These are phyloP conservation scores for Phialophora verrucosa DNA, from an alignment of 2,329 filamentous ascomycete genomes.

Conservation along the genomic window DNA sequence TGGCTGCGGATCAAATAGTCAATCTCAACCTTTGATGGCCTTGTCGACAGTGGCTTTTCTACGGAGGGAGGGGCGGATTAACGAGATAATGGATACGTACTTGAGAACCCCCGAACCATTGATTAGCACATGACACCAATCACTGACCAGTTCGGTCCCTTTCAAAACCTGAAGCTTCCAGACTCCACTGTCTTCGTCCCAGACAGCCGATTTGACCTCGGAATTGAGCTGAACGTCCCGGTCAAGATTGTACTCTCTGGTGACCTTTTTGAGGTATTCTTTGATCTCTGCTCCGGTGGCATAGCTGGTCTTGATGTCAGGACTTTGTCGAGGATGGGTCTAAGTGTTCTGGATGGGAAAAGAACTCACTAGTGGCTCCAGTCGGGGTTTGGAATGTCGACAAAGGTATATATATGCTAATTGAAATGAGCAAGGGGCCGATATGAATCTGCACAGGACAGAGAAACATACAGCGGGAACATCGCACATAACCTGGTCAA, in stretches of 20 bases:
- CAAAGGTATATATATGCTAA: constrained; percentile 26
- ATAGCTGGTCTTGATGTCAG: constrained; percentile 40
- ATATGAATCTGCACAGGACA: no score
- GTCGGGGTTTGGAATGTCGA: constrained; percentile 46
- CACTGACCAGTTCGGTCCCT: constrained; percentile 21
- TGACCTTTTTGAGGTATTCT: constrained; percentile 49
- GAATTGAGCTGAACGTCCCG: constrained; percentile 47
- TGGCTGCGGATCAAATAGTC: constrained; percentile 46
- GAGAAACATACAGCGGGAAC: constrained; percentile 26
- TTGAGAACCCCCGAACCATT: constrained; percentile 29
- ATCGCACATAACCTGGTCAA: constrained; percentile 33
- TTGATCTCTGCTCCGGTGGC: constrained; percentile 50
- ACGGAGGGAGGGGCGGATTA: no score
- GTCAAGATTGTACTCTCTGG: constrained; percentile 49
- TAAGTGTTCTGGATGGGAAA: no score
- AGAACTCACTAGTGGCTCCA: constrained; percentile 45
- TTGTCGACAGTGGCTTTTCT: no score
- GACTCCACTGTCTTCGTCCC: constrained; percentile 46
- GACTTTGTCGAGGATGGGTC: no score
- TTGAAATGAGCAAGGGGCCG: no score
- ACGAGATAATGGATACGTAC: not conserved
- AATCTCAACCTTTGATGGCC: no score
- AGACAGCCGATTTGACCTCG: constrained; percentile 47
- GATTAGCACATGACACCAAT: constrained; percentile 26
- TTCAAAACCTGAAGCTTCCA: constrained; percentile 46